Base-by-base conservation (phyloP, 768 basidiomycete genomes). In the Suillus sp. region DNA sequence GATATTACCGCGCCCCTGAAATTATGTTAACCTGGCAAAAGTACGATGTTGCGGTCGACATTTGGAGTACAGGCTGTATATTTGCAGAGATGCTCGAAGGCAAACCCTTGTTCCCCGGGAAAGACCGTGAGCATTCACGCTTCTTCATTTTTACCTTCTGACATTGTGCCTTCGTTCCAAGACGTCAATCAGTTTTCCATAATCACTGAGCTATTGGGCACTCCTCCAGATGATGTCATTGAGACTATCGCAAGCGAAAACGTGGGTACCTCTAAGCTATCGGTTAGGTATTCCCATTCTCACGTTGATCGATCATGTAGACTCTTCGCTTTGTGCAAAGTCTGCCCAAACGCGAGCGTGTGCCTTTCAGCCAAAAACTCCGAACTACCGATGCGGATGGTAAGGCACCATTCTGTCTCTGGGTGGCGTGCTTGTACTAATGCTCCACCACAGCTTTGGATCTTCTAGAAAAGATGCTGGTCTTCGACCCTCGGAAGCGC, bases 1-100 rank as follows among this genome's bases (percentile, higher is more conserved):
- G 97, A 68, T 99, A 99, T 80, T 99, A 99, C 75, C 91, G 97
- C 59, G 97, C 97, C 7, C 97, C 97, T 6, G 97, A 99, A 78
- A 99, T 99, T 80, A 99, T 99, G 97, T 84, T 99, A 74, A 99
- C 97, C 43, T 99, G 97, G 97, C 97, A 99, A 78, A 99, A 99
- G 81, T 99, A 99, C 79, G 96, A 99, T 76, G 96, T 98, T 62
- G 97, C 96, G 58, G 97, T 99, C 66, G 97, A 99, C 75, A 96
- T 99, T 74, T 99, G 97, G 97, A 96, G 93, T 72, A 95, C 96
- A 13, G 97, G 96, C 7, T 99, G 97, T 80, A 99, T 99, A 76
- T 98, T 99, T 72, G 97, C 97, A 6, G 97, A 99, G 81, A 99
- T 99, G 97, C 79, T 99, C 56, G 96, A 98, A 75, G 97, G 97